These are phyloP conservation scores for Rutstroemia sp. DNA, from an alignment of 2,329 filamentous ascomycete species.

Conservation along the genomic window DNA sequence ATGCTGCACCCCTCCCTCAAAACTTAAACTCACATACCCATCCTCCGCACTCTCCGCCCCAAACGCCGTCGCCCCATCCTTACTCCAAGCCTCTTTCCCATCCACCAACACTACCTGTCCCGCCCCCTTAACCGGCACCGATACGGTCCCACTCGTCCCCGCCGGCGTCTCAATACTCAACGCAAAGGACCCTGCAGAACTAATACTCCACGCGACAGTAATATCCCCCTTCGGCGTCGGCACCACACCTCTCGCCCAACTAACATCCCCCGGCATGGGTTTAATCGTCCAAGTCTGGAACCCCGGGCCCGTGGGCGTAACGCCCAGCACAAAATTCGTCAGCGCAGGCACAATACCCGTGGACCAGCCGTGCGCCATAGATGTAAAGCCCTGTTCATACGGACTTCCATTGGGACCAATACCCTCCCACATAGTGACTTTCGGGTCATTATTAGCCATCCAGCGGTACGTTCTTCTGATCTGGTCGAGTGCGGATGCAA, in stretches of 20 bases:
- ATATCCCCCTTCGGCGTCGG: slow-evolving; percentile 36
- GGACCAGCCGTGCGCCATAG: slow-evolving; percentile 44
- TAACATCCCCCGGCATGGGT: slow-evolving; percentile 32
- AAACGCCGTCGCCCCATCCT: not conserved
- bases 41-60: not conserved
- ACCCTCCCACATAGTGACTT: slow-evolving; percentile 44
- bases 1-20: not conserved
- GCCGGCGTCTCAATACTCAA: slow-evolving; percentile 30
- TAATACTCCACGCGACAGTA: slow-evolving; percentile 33
- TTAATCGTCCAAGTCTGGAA: slow-evolving; percentile 36
- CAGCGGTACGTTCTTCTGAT: slow-evolving; percentile 41
- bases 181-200: slow-evolving; percentile 18
- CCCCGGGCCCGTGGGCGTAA: slow-evolving; percentile 37
- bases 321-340: slow-evolving; percentile 40
- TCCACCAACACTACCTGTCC: slow-evolving; percentile 14
- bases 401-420: slow-evolving; percentile 36
- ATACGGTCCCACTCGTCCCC: slow-evolving; percentile 19
- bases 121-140: slow-evolving; percentile 16
- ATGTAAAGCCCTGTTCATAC: slow-evolving; percentile 41
- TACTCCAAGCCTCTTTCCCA: slow-evolving; percentile 8
- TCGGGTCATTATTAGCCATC: slow-evolving; percentile 41
- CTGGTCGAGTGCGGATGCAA: slow-evolving; percentile 36
- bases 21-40: slow-evolving; percentile 9
- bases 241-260: slow-evolving; percentile 38
- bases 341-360: slow-evolving; percentile 42